Conservation (phyloP, 768 basidiomycete genomes). For the Lentinula boryana region DNA sequence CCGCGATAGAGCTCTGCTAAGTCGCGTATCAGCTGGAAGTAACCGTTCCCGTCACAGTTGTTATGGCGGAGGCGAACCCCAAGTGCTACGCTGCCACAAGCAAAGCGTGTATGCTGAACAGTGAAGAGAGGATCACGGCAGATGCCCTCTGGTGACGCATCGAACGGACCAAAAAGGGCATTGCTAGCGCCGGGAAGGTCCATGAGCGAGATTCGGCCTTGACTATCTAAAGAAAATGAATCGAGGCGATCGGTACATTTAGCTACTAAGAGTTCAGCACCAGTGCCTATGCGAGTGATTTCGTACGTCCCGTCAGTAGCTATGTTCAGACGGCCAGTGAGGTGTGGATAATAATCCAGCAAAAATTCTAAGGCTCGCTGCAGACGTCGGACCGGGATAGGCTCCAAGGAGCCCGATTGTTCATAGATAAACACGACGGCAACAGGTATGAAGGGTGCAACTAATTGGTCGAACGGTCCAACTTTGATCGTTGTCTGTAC, state of each 20-base stretch:
- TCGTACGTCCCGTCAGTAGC: conserved; percentile 2
- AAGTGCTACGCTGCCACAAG: conserved; percentile 13
- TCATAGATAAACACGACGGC: conserved; percentile 13
- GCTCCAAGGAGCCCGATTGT: not conserved
- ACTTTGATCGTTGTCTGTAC: conserved; percentile 6
- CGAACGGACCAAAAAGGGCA: conserved; percentile 12
- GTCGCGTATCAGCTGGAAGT: conserved; percentile 13
- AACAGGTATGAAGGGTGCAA: conserved; percentile 12
- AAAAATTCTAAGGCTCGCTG: conserved; percentile 9
- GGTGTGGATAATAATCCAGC: conserved; percentile 14
- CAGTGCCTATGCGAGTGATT: conserved; percentile 8
- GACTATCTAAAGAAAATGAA: conserved; percentile 6
- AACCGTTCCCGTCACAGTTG: conserved; percentile 12
- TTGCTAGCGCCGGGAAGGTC: conserved; percentile 13
- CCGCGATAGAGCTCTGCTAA: conserved; percentile 14
- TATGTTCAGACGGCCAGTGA: conserved; percentile 11
- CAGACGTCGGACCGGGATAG: conserved; percentile 10
- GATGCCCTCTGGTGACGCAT: conserved; percentile 6
- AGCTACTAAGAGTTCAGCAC: conserved; percentile 12
- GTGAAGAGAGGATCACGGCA: conserved; percentile 7
- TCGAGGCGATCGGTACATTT: conserved; percentile 11
- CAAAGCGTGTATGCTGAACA: conserved; percentile 15
- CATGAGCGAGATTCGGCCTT: conserved; percentile 6
- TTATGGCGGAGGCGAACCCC: conserved; percentile 12
- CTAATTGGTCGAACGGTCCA: conserved; percentile 12